Evolutionary conservation across 257 asterid genomes (phyloP), one percentile per base, ranked within the genome.

Genomic region (Nicotiana knightiana): DNA sequence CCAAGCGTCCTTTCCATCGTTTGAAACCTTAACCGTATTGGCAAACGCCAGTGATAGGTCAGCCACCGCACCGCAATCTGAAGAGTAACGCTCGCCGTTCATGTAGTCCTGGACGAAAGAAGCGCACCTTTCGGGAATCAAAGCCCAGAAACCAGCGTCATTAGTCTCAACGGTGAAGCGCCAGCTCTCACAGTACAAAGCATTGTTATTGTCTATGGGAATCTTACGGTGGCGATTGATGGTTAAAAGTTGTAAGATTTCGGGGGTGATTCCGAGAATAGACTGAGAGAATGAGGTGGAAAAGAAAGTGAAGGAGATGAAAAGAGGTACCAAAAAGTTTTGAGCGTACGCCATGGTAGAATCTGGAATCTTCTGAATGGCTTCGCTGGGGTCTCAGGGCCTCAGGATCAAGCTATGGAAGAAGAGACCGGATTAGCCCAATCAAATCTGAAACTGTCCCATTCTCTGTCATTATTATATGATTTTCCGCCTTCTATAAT

Each of bases 121-220:
- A 9, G n/a, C 21, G 67, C 99, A 95, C 63, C 66, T 83, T 58
- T 77, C 65, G 4, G 97, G 98, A 26, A 92, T 53, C 24, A 54
- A 81, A 2, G 16, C 28, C 97, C 97, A 95, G 66, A 48, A 43
- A 1, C 90, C 90, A 65, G 93, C 96, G 82, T 91, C 93, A 73
- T 95, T 91, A 4, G 99, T 91, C 88, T 95, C 98, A 43, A 95
- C 92, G 37, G 93, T 88, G 88, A 87, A 93, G 67, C 90, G 89
- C 99, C 98, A 95, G 91, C 94, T 88, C 37, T 86, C 95, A 89
- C 98, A 95, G 86, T 57, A 88, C 68, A 86, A 35, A 46, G 1
- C 26, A 32, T 84, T 8, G 11, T 43, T 81, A 28, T 83, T 80
- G 59, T 86, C 88, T 39, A 39, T 37, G 6, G 81, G 54, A 84